Evolutionary conservation across 257 asterid species (phyloP).

Genomic region (Capsicum chinense): DNA sequence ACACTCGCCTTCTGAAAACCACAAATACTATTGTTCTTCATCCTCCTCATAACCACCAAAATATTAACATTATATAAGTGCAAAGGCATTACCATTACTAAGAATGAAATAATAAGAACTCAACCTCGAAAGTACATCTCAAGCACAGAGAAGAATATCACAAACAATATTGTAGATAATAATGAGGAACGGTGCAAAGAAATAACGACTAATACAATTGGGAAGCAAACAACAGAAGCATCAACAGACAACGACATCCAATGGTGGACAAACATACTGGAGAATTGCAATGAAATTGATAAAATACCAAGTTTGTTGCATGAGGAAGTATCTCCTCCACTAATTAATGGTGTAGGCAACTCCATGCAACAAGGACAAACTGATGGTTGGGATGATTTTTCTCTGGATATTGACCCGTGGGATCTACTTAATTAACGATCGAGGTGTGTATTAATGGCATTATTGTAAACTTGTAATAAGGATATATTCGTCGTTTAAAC

Average conservation of each 20-base stretch:
- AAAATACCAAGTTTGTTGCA: background rate
- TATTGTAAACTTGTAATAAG: too few relatives aligned
- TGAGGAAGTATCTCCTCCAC: background rate
- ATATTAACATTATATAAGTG: conserved; percentile 37
- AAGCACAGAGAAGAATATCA: background rate
- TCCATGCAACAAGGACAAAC: background rate
- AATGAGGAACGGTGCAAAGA: background rate
- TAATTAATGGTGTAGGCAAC: background rate
- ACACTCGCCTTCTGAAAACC: conserved; percentile 16
- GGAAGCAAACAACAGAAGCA: background rate
- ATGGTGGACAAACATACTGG: background rate
- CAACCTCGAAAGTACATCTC: background rate
- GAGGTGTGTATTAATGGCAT: background rate
- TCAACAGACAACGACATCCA: background rate
- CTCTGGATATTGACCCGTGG: conserved; percentile 2
- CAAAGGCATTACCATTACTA: background rate
- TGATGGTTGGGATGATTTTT: conserved; percentile 8
- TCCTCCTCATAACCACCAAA: too few relatives aligned
- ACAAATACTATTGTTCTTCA: background rate
- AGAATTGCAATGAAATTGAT: background rate
- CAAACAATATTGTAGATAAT: background rate
- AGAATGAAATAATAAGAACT: background rate
- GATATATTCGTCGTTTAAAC: too few relatives aligned
- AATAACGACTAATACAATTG: background rate
- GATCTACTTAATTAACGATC: background rate